These are phyloP conservation scores for Camelina neglecta DNA, from an alignment of 345 rosid species.

Conservation along the genomic window DNA sequence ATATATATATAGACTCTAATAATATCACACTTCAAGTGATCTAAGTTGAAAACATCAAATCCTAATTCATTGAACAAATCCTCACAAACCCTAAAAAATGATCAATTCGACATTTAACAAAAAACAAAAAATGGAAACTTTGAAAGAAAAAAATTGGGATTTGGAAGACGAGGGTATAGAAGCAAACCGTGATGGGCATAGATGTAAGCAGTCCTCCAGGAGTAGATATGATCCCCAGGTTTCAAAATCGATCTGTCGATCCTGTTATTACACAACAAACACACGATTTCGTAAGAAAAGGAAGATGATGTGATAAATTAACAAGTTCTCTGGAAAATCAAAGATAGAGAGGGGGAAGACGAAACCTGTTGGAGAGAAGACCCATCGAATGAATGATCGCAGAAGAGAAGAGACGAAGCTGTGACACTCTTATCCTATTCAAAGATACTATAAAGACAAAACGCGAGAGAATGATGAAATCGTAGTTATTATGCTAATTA, in stretches of 20 bases:
- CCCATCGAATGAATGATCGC: constrained; percentile 57
- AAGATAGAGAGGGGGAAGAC: background rate
- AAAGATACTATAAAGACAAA: background rate
- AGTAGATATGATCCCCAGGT: constrained; percentile 90
- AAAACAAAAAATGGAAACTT: too few relatives aligned
- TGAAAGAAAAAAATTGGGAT: background rate
- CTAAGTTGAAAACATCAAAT: background rate
- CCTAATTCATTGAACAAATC: background rate
- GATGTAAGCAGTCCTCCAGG: constrained; percentile 90
- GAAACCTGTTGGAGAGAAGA: constrained; percentile 87
- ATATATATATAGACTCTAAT: too few relatives aligned
- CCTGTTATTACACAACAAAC: constrained; percentile 42
- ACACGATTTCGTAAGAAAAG: constrained; percentile 16
- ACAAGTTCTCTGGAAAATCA: background rate
- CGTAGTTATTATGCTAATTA: background rate
- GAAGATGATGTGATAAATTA: background rate
- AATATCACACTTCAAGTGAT: background rate
- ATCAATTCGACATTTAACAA: background rate
- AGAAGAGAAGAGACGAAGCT: constrained; percentile 1
- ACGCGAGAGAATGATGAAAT: background rate
- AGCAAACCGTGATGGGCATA: constrained; percentile 85
- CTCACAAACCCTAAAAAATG: background rate
- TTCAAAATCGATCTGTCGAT: constrained; percentile 58
- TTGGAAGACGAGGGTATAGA: background rate
- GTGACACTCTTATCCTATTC: constrained; percentile 17